Percentiles rank a stretch among this genome's conserved stretches.
phyloP scores from a whole-genome alignment of 2,329 filamentous ascomycete genomes.

The Fusarium heterosporum region DNA sequence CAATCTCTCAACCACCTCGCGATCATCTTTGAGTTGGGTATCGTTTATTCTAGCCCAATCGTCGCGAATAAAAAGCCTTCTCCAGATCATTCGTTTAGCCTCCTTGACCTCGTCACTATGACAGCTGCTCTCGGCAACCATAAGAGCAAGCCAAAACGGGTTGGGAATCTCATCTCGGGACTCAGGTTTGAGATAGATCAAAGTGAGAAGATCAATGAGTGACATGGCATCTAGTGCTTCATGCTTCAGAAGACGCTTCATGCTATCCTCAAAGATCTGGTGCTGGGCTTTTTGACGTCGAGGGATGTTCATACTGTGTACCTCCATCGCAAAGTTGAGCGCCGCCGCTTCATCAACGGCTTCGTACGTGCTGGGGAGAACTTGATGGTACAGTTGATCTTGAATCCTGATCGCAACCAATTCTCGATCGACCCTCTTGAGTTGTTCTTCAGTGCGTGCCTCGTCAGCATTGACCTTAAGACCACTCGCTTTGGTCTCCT shows the following conservation, averaged over 20 bases:
- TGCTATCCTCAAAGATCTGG: conserved; percentile 75
- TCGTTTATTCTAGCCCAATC: conserved; percentile 86
- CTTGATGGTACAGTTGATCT: conserved; percentile 77
- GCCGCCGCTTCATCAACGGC: conserved; percentile 86
- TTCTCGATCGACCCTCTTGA: conserved; percentile 70
- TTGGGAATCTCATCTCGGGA: conserved; percentile 65
- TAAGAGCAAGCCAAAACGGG: conserved; percentile 81
- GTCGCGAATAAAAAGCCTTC: conserved; percentile 84
- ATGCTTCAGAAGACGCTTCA: conserved; percentile 77
- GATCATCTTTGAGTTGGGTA: conserved; percentile 79
- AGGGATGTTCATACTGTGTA: conserved; percentile 67
- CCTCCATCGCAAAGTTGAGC: conserved; percentile 78
- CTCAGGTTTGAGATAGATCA: conserved; percentile 68
- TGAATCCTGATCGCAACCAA: conserved; percentile 82
- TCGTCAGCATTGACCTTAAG: conserved; percentile 55
- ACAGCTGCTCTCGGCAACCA: conserved; percentile 67
- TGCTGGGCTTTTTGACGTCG: conserved; percentile 74
- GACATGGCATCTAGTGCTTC: conserved; percentile 74
- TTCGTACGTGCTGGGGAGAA: conserved; percentile 73
- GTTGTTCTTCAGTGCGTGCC: conserved; percentile 55
- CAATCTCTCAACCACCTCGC: conserved; percentile 71
- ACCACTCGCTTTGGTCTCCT: conserved; percentile 48
- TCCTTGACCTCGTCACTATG: conserved; percentile 68
- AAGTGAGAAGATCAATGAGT: conserved; percentile 81
- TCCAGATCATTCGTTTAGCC: conserved; percentile 79